Conservation (phyloP, 179 eudicot species). For the Silene vulgaris region DNA sequence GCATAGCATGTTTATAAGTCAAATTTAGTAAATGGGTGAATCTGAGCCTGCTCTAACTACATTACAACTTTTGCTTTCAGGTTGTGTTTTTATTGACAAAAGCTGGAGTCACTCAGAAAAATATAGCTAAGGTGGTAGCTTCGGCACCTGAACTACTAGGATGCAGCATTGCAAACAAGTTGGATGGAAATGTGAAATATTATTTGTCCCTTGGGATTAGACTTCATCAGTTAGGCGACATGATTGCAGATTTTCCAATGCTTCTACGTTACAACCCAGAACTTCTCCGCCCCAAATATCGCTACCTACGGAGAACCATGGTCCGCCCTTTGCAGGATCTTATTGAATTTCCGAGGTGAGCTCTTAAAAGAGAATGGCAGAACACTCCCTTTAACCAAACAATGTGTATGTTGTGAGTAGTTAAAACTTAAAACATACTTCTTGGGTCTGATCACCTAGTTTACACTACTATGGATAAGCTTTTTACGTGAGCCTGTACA, state of each 20-base stretch:
- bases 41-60: constrained; percentile 5
- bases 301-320: constrained; percentile 75
- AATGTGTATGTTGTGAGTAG: not conserved
- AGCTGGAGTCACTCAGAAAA: constrained; percentile 66
- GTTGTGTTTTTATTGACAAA: constrained; percentile 75
- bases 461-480: too few species aligned
- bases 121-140: constrained; percentile 78
- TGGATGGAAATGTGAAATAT: constrained; percentile 76
- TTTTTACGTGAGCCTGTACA: too few species aligned
- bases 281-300: constrained; percentile 86
- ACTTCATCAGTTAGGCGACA: constrained; percentile 57
- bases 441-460: too few species aligned
- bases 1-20: not conserved
- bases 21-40: not conserved
- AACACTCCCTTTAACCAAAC: not conserved
- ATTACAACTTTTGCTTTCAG: constrained; percentile 29
- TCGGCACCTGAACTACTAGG: constrained; percentile 91
- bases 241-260: constrained; percentile 95
- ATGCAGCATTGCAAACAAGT: constrained; percentile 79
- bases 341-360: constrained; percentile 87
- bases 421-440: not conserved
- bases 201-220: constrained; percentile 75
- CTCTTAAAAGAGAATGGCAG: too few species aligned
- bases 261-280: constrained; percentile 80
- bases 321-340: constrained; percentile 78